Evolutionary conservation across 176 grass and related monocot genomes (phyloP), one percentile per base, ranked within the genome.

Genomic region (Aegilops umbellulata): DNA sequence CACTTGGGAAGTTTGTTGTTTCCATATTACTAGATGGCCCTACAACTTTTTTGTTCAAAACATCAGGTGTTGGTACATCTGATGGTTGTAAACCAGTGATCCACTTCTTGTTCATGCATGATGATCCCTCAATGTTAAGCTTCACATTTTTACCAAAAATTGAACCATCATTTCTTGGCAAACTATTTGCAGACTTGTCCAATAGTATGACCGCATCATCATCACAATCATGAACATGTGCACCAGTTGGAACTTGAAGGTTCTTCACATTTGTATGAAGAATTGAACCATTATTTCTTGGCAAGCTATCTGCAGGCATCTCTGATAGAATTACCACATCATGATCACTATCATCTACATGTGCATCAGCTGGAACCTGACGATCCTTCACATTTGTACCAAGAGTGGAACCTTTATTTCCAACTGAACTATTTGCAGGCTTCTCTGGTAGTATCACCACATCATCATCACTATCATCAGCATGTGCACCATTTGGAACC

Each of bases 161-260:
- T 69, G 53, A 49, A 15, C 65, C 64, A 84, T 22, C 41, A 36
- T 17, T 78, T 76, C 29, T 68, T 38, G 55, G 27, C 58, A 65
- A 69, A 15, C 17, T 38, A 65, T 77, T 83, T 0, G 53, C 29
- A 89, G 44, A 82, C 82, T 84, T 75, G 68, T 85, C 70, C 13
- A 49, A 49, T 10, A 76, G 15, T 47, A 94, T 79, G 41, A 89
- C 83, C 30, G 70, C 70, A n/a, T 88, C 78, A 14, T 93, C 85
- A 3, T 81, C 62, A 4, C 64, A 10, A 69, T 67, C 68, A 76
- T 87, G 74, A 10, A 77, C 87, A 71, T 86, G 88, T 31, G 32
- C 80, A 71, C 90, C 86, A 66, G 79, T 86, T 12, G 86, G 86
- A 83, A 90, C 79, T 26, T 80, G 61, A 70, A 94, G 89, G 81